Evolutionary conservation across 352 stramenopile species (phyloP).

Genomic region (Pythium aquatile): DNA sequence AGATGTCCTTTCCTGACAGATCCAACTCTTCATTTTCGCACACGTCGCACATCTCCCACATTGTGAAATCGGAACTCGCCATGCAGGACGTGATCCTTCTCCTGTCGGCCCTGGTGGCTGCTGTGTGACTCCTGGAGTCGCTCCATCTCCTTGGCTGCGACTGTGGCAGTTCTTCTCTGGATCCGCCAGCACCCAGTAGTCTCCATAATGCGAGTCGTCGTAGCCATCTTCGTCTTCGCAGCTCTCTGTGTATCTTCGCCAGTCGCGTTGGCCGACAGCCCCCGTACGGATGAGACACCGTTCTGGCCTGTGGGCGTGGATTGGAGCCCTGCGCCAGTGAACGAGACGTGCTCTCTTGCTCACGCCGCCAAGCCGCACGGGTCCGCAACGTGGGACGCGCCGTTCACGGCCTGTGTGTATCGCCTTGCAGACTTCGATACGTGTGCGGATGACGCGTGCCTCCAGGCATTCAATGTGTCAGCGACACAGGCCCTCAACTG

Average conservation of each 20-base stretch:
- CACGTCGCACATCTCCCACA: conserved; percentile 2
- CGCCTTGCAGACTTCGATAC: conserved; percentile 24
- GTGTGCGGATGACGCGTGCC: conserved; percentile 16
- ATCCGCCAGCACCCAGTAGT: not conserved
- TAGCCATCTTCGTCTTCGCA: not conserved
- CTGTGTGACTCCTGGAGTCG: too few relatives aligned
- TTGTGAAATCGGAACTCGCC: not conserved
- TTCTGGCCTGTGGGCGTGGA: conserved; percentile 16
- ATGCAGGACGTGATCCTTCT: not conserved
- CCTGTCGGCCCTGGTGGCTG: too few relatives aligned
- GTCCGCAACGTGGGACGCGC: conserved; percentile 8
- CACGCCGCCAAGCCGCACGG: conserved; percentile 12
- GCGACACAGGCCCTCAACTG: conserved; percentile 16
- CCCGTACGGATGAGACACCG: conserved; percentile 18
- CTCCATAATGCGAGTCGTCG: not conserved
- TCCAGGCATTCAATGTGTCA: conserved; percentile 11
- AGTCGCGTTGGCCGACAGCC: conserved; percentile 11
- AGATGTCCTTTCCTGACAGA: not conserved
- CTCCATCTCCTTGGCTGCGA: not conserved
- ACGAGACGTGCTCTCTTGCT: conserved; percentile 7
- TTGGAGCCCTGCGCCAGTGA: conserved; percentile 13
- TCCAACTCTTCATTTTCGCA: not conserved
- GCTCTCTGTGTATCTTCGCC: not conserved
- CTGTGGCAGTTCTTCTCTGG: not conserved
- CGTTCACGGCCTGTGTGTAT: conserved; percentile 19